Base-by-base conservation (phyloP, 768 basidiomycete species). In the Tubosaeta sp. region DNA sequence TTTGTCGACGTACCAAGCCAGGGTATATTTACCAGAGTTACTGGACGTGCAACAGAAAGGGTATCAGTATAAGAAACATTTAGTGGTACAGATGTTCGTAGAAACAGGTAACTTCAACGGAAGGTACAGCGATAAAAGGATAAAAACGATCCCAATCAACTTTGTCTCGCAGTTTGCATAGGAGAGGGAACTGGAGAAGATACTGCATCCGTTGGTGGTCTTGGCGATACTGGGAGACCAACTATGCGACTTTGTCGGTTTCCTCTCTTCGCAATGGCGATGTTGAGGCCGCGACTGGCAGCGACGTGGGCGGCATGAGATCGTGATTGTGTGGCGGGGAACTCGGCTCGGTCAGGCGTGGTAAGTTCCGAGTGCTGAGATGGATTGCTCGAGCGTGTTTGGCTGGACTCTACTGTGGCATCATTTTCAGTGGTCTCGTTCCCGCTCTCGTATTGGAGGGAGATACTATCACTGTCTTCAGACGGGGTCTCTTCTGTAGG, bases 371-470 rank as follows among this genome's bases (percentile, higher is more conserved):
- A 25, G 38, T 57, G 45, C 50, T 71, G 62, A 66, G 69, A 56
- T 49, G 64, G 51, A 49, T 66, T 61, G 51, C 73, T 76, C 35
- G 74, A 75, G 38, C 70, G 71, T 38, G 76, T 71, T 1, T 59
- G 58, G 44, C 27, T 42, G 40, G 79, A 78, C 49, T 81, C 79
- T 22, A 70, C 63, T 35, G 75, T 76, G 18, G 65, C 69, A 42
- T 83, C 81, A 34, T 76, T 76, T 55, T 84, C 87, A 21, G 81
- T 81, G 16, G 80, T 80, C 58, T 90, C 89, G 32, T 84, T 79
- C 25, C 83, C 86, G 59, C 87, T 90, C 52, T 87, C 88, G 45
- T 87, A 87, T 36, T 82, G 78, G 21, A 81, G 62, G 4, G 84
- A 86, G 49, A 77, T 66, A 48, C 83, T 82, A 45, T 90, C 90